Evolutionary conservation across 2,329 filamentous ascomycete species (phyloP).

Genomic region (Magnaporthiopsis incrustans): DNA sequence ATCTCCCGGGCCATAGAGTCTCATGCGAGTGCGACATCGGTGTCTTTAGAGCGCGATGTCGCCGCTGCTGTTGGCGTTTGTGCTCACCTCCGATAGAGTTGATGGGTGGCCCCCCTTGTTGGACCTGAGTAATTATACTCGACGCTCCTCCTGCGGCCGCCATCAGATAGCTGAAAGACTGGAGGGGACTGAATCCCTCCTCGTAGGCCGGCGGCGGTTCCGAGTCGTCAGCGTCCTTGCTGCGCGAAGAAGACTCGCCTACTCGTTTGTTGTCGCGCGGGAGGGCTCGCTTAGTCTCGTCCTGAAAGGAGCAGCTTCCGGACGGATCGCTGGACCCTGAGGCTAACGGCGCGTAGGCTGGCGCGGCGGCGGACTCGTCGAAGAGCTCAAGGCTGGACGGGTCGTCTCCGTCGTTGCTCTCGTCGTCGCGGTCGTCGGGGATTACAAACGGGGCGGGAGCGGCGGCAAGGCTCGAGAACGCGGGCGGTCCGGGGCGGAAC

Average conservation of each 20-base stretch:
- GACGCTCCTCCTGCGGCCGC: constrained; percentile 91
- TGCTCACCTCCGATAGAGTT: constrained; percentile 76
- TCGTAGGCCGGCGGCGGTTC: constrained; percentile 95
- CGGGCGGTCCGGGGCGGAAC: constrained; percentile 40
- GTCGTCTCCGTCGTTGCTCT: constrained; percentile 14
- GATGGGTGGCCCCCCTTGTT: constrained; percentile 83
- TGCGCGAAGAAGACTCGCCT: constrained; percentile 43
- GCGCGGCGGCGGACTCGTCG: constrained; percentile 35
- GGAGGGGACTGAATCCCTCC: constrained; percentile 86
- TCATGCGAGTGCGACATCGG: neutral
- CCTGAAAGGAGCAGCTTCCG: constrained; percentile 32
- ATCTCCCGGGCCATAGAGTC: neutral
- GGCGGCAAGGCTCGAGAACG: constrained; percentile 54
- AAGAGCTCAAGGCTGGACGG: constrained; percentile 13
- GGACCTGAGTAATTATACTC: constrained; percentile 99
- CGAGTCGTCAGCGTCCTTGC: constrained; percentile 71
- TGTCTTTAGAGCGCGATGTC: too few relatives aligned
- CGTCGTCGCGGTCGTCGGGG: neutral
- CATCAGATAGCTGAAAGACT: constrained; percentile 95
- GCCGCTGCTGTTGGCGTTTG: neutral
- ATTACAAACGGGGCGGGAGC: constrained; percentile 14
- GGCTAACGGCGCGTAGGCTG: constrained; percentile 44
- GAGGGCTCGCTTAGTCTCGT: constrained; percentile 78
- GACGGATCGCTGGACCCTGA: constrained; percentile 27
- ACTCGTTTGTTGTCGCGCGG: constrained; percentile 74